Percentiles rank a stretch among this genome's conserved stretches.
Evolutionary conservation across 2,329 filamentous ascomycete species (phyloP).

Genomic region (Neonectria magnoliae): DNA sequence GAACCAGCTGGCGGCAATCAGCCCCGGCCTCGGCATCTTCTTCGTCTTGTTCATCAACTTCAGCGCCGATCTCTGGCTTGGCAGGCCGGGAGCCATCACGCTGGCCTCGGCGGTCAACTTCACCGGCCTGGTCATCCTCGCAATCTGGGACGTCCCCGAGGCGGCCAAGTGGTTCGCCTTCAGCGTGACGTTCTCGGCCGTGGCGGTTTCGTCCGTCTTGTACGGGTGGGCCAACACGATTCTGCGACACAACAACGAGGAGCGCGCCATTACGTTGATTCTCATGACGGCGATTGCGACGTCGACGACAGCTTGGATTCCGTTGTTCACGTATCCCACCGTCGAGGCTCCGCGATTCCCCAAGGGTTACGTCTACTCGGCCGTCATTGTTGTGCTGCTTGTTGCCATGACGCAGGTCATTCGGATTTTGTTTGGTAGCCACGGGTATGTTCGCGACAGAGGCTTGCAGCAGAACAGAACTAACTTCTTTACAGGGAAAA

Average conservation of each 20-base stretch:
- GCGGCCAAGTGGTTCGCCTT: slow-evolving; percentile 34
- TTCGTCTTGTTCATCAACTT: slow-evolving; percentile 34
- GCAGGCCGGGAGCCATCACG: slow-evolving; percentile 28
- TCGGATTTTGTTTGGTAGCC: slow-evolving; percentile 26
- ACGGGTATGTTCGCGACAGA: slow-evolving; percentile 18
- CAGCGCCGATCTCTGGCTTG: slow-evolving; percentile 37
- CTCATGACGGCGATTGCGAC: slow-evolving; percentile 33
- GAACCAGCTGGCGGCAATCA: slow-evolving; percentile 31
- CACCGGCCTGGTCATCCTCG: slow-evolving; percentile 28
- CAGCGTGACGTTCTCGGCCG: slow-evolving; percentile 29
- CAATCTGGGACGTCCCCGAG: slow-evolving; percentile 30
- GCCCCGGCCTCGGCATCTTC: slow-evolving; percentile 32
- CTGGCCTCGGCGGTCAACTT: slow-evolving; percentile 30
- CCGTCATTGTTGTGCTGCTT: slow-evolving; percentile 24
- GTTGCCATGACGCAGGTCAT: slow-evolving; percentile 32
- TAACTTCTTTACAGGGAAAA: slow-evolving; percentile 18
- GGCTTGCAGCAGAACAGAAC: neutral
- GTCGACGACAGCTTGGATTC: slow-evolving; percentile 30
- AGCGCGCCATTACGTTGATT: slow-evolving; percentile 29
- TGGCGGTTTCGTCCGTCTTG: slow-evolving; percentile 30
- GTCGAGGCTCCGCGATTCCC: slow-evolving; percentile 30
- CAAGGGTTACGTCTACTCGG: slow-evolving; percentile 30
- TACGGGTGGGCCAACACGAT: slow-evolving; percentile 35
- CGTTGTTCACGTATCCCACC: slow-evolving; percentile 29
- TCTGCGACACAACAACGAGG: slow-evolving; percentile 28